Conservation (phyloP, 2,329 filamentous ascomycete species). For the Monilinia polystroma region DNA sequence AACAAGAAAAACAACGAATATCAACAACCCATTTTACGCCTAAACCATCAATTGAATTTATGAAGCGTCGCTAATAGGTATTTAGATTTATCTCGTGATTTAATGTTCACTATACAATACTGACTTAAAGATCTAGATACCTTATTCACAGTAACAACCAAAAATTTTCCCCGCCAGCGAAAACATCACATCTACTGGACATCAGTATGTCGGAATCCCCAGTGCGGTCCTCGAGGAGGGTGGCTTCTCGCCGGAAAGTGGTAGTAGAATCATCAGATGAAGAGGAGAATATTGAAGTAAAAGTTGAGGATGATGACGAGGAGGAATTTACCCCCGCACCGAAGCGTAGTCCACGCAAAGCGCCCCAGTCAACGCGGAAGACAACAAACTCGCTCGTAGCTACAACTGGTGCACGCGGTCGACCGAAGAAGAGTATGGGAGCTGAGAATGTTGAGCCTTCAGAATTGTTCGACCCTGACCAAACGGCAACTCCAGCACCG, state of each 20-base stretch:
- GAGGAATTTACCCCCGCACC: slow-evolving; percentile 74
- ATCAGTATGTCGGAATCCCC: slow-evolving; percentile 39
- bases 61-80: background rate
- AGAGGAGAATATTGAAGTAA: slow-evolving; percentile 66
- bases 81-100: background rate
- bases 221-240: slow-evolving; percentile 58
- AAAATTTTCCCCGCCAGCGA: slow-evolving; percentile 20
- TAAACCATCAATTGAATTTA: slow-evolving; percentile 13
- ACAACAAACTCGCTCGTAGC: slow-evolving; percentile 38
- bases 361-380: slow-evolving; percentile 52
- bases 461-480: slow-evolving; percentile 58
- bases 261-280: slow-evolving; percentile 74
- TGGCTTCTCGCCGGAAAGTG: slow-evolving; percentile 65
- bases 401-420: slow-evolving; percentile 41
- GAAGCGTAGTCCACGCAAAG: slow-evolving; percentile 56
- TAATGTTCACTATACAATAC: background rate
- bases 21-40: slow-evolving; percentile 3
- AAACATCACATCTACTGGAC: slow-evolving; percentile 17
- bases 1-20: slow-evolving; percentile 17
- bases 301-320: slow-evolving; percentile 56
- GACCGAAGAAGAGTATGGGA: slow-evolving; percentile 44
- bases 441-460: slow-evolving; percentile 56
- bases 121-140: slow-evolving; percentile 3
- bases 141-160: background rate
- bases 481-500: slow-evolving; percentile 50